These are phyloP conservation scores for Gentiana straminea DNA, from an alignment of 257 asterid species.

Conservation along the genomic window DNA sequence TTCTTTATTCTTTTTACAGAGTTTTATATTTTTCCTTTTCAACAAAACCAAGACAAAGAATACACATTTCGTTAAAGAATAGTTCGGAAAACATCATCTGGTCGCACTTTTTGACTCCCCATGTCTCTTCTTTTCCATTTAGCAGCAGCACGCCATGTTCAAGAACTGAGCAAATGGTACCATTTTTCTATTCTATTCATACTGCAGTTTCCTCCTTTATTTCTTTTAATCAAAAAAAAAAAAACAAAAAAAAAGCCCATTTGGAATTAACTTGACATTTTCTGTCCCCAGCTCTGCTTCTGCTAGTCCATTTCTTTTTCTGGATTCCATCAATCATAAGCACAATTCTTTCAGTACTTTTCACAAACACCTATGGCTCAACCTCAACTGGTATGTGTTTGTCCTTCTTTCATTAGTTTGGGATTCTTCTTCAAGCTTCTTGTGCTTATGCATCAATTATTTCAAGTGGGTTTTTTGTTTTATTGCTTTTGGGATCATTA, in stretches of 20 bases:
- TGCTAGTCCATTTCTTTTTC: no score
- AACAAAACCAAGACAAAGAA: constrained; percentile 8
- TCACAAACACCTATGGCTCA: no score
- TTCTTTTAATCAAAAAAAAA: neutral
- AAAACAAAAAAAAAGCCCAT: constrained; percentile 6
- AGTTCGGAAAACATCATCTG: neutral
- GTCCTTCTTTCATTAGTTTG: neutral
- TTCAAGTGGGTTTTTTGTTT: neutral
- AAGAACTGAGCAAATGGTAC: constrained; percentile 8
- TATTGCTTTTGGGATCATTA: constrained; percentile 2
- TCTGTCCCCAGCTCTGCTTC: neutral
- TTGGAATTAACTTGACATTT: constrained; percentile 2
- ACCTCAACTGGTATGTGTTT: constrained; percentile 3
- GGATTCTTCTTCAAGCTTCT: neutral
- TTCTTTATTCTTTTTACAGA: no score
- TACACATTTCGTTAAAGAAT: constrained; percentile 2
- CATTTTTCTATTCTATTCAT: neutral
- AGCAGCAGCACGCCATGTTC: constrained; percentile 11
- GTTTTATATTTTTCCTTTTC: constrained; percentile 3
- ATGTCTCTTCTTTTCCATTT: constrained; percentile 5
- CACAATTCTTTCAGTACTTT: no score
- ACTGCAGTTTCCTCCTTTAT: neutral
- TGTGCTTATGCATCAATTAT: constrained; percentile 1
- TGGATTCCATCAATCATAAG: no score
- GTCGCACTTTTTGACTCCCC: constrained; percentile 13